These are phyloP conservation scores for Rusavskia elegans DNA, from an alignment of 495 filamentous ascomycete species.

Conservation along the genomic window DNA sequence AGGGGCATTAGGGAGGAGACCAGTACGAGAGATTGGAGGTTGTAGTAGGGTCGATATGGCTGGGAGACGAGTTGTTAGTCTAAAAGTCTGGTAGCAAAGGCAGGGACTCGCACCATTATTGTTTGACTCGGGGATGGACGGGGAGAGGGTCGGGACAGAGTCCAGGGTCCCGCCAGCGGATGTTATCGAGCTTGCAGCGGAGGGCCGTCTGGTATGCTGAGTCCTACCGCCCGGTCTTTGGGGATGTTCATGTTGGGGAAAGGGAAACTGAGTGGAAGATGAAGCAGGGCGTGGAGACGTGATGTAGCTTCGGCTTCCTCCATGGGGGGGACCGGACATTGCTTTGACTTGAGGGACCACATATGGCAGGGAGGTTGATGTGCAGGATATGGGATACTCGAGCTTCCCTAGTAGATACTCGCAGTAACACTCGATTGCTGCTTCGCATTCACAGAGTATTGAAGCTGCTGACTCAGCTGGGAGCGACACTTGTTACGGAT, in stretches of 20 bases:
- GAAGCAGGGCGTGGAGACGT: conserved; percentile 33
- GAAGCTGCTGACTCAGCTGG: no score
- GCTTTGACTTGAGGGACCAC: conserved; percentile 7
- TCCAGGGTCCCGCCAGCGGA: conserved; percentile 69
- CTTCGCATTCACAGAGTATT: no score
- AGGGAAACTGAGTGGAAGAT: conserved; percentile 42
- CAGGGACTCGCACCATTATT: conserved; percentile 49
- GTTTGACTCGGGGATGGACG: conserved; percentile 54
- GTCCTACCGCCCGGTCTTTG: conserved; percentile 23
- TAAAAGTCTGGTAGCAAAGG: no score
- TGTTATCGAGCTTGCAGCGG: conserved; percentile 71
- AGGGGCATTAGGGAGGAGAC: conserved; percentile 57
- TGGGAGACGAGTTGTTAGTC: conserved; percentile 10
- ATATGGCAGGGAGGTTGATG: conserved; percentile 7
- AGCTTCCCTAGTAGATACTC: no score
- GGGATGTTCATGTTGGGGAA: conserved; percentile 30
- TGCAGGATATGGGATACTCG: no score
- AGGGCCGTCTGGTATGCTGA: conserved; percentile 41
- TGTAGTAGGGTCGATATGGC: conserved; percentile 90
- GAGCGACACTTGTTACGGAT: no score
- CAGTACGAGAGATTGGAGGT: conserved; percentile 77
- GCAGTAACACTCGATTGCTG: no score
- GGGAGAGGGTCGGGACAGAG: conserved; percentile 33
- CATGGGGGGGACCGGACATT: not conserved
- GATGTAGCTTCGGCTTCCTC: not conserved